Percentiles rank a stretch among this genome's conserved stretches.
Evolutionary conservation across 179 eudicot genomes (phyloP).

Genomic region (Actinidia arguta): DNA sequence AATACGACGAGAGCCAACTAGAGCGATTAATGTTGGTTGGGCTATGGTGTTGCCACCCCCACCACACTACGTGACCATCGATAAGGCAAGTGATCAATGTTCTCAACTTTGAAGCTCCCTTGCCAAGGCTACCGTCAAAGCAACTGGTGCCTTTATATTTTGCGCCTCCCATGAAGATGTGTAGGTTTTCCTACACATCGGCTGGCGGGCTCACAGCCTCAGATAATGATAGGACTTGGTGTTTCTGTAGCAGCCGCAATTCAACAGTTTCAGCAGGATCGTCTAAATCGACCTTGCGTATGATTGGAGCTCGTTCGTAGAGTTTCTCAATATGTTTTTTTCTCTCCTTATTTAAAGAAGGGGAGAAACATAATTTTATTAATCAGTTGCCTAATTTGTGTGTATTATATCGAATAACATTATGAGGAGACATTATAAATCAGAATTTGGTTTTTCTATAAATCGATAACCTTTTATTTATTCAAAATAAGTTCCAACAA

Average conservation of each 20-base stretch:
- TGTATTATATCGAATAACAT: no score
- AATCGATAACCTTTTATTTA: no score
- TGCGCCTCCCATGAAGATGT: conserved; percentile 23
- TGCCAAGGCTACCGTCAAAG: conserved; percentile 19
- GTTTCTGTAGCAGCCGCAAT: not conserved
- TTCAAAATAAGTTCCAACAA: no score
- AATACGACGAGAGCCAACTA: conserved; percentile 17
- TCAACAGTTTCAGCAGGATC: conserved; percentile 14
- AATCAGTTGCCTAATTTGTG: no score
- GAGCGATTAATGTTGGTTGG: conserved; percentile 33
- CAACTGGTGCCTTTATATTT: conserved; percentile 24
- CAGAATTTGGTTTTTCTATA: no score
- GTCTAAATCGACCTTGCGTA: conserved; percentile 1
- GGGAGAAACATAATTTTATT: no score
- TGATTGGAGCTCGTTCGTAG: not conserved
- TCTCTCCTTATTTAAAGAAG: no score
- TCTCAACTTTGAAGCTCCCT: conserved; percentile 30
- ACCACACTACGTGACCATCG: conserved; percentile 18
- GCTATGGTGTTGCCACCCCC: conserved; percentile 36
- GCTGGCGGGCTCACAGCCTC: not conserved
- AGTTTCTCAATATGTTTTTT: no score
- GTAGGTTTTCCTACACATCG: conserved; percentile 11
- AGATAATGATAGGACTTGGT: not conserved
- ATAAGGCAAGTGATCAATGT: conserved; percentile 34
- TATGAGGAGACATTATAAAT: no score